These are phyloP conservation scores for Morella rubra DNA, from an alignment of 306 rosid genomes.

Conservation along the genomic window DNA sequence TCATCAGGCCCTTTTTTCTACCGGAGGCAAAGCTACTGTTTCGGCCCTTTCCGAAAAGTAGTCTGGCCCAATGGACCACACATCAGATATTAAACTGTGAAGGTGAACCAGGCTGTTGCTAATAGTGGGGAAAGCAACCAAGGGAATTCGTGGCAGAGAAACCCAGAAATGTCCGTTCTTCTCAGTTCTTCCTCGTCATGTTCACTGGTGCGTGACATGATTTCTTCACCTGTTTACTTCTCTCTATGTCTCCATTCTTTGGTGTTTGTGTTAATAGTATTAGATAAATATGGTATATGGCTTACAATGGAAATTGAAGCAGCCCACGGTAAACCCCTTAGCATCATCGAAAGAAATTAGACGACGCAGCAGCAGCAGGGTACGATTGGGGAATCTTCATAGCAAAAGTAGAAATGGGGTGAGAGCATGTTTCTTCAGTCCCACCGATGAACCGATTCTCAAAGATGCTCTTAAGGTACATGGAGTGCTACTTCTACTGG, in stretches of 20 bases:
- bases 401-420: conserved; percentile 27
- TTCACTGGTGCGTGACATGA: conserved; percentile 18
- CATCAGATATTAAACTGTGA: too few species aligned
- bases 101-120: too few species aligned
- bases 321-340: conserved; percentile 24
- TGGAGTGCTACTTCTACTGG: background rate
- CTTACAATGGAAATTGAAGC: conserved; percentile 41
- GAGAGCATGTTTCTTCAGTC: conserved; percentile 61
- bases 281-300: background rate
- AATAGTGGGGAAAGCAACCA: too few species aligned
- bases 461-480: conserved; percentile 75
- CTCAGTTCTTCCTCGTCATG: conserved; percentile 5
- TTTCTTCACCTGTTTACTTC: background rate
- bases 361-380: conserved; percentile 13
- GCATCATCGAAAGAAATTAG: background rate
- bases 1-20: too few species aligned
- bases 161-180: conserved; percentile 14
- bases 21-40: too few species aligned
- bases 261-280: background rate
- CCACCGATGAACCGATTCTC: conserved; percentile 60
- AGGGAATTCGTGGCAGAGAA: background rate
- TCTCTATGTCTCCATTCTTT: background rate
- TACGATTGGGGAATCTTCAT: conserved; percentile 15
- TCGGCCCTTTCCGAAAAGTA: too few species aligned
- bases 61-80: too few species aligned